A percentile compares a stretch with the other conserved stretches of the same genome.
These are phyloP conservation scores for Magnusiomyces fungicola DNA, from an alignment of 1,139 yeast genomes.

Conservation along the genomic window DNA sequence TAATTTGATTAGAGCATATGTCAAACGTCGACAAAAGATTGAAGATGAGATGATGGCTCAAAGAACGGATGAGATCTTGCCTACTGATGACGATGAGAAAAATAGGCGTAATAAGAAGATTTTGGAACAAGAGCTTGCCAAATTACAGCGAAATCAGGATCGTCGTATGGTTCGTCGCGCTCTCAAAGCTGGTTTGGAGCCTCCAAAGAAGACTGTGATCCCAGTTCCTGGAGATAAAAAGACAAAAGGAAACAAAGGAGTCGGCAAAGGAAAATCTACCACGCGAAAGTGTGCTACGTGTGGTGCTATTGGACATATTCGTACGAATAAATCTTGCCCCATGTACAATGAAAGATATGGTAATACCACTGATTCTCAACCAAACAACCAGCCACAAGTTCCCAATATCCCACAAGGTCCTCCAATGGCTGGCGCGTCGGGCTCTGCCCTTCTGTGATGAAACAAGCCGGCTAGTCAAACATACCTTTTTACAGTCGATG, in stretches of 20 bases:
- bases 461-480: no score
- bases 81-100: conserved; percentile 80
- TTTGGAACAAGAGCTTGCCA: conserved; percentile 78
- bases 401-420: conserved; percentile 4
- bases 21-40: conserved; percentile 66
- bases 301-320: conserved; percentile 91
- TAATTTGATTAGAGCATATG: conserved; percentile 77
- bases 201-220: conserved; percentile 9
- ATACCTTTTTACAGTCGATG: no score
- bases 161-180: conserved; percentile 51
- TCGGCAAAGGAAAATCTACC: conserved; percentile 49
- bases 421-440: conserved; percentile 6
- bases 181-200: conserved; percentile 31
- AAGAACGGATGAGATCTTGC: conserved; percentile 52
- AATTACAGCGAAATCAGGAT: conserved; percentile 67
- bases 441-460: conserved; percentile 4
- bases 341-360: conserved; percentile 47
- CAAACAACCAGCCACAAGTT: not conserved
- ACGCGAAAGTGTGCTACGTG: conserved; percentile 88
- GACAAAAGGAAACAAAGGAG: conserved; percentile 25
- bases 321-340: conserved; percentile 89
- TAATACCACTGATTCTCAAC: conserved; percentile 14
- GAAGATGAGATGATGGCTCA: conserved; percentile 59
- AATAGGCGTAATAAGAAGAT: conserved; percentile 68
- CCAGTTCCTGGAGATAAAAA: conserved; percentile 34